Conservation (phyloP, 2,329 filamentous ascomycete genomes). For the Teratosphaeria viscida region DNA sequence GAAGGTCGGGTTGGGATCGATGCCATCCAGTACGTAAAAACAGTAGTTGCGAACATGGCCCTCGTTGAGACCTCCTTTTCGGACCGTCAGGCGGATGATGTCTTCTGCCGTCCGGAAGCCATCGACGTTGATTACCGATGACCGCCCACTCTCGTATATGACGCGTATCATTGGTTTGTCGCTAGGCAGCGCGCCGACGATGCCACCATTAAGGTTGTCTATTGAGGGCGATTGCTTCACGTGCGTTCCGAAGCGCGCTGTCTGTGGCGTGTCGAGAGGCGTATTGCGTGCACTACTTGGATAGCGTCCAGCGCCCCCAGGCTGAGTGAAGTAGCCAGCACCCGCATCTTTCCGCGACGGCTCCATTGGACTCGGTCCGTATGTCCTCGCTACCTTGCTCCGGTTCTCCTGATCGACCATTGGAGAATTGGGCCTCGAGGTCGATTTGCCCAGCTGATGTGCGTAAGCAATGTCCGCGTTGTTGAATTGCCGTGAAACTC, state of each 20-base stretch:
- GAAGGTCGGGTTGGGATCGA: conserved; percentile 70
- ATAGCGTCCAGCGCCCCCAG: conserved; percentile 35
- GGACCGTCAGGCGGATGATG: conserved; percentile 77
- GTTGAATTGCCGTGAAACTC: conserved; percentile 37
- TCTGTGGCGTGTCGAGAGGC: conserved; percentile 52
- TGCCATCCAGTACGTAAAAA: conserved; percentile 83
- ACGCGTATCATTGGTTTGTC: conserved; percentile 86
- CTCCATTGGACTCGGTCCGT: conserved; percentile 48
- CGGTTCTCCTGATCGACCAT: conserved; percentile 48
- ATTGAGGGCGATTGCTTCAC: conserved; percentile 72
- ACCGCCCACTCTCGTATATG: conserved; percentile 82
- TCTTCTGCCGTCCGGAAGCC: conserved; percentile 87
- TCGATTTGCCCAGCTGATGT: background rate
- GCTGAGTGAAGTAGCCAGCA: conserved; percentile 42
- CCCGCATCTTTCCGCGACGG: conserved; percentile 39
- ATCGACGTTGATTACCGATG: conserved; percentile 87
- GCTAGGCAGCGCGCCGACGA: conserved; percentile 59
- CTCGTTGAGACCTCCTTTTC: conserved; percentile 79
- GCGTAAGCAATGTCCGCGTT: conserved; percentile 8
- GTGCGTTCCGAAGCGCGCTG: conserved; percentile 56
- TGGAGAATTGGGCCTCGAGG: conserved; percentile 62
- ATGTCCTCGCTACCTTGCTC: conserved; percentile 48
- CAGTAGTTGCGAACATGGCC: conserved; percentile 92
- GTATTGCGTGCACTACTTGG: conserved; percentile 32
- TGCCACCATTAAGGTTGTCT: conserved; percentile 67